Base-by-base conservation (phyloP, 257 asterid genomes). In the Nicotiana paniculata region DNA sequence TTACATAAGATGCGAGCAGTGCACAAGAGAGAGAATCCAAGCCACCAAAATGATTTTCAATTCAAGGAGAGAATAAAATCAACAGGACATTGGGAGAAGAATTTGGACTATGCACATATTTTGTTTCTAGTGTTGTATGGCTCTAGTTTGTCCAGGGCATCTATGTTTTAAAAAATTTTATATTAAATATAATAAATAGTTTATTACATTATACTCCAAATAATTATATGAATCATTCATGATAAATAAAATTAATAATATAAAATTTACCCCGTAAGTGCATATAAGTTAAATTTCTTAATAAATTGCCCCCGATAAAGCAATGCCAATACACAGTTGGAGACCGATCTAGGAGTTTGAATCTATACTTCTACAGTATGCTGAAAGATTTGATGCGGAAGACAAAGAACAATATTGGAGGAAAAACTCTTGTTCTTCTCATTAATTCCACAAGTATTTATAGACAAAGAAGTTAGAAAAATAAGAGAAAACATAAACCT, bases 21-120 rank as follows among this genome's bases (percentile, higher is more conserved):
- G 68, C 21, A 54, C 37, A 79, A 77, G 10, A 70, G 67, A 63
- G 33, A 62, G 86, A 83, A 86, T 83, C 83, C 15, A 74, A 80
- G 68, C 69, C 86, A 82, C 84, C 82, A 84, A 80, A 85, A 85
- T 8, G 86, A 48, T 61, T 78, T 79, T 33, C 21, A 33, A 68
- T 26, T 79, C 63, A 16, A 48, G 84, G 78, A 76, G 81, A 83
- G 70, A 82, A 80, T 83, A 66, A 79, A 21, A 30, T 64, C 13
- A 43, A 66, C 26, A 21, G 59, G 39, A 54, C 58, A 51, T 65
- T 74, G 54, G 77, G 46, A 51, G 69, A 53, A 83, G 88, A 83
- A 83, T 86, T 86, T 83, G 21, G 43, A 51, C 28, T 17, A 0
- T 55, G 5, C 1, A 63, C 37, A 26, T 63, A 11, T 28, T 75